Evolutionary conservation across 495 filamentous ascomycete species (phyloP).

Genomic region (Peziza echinospora): DNA sequence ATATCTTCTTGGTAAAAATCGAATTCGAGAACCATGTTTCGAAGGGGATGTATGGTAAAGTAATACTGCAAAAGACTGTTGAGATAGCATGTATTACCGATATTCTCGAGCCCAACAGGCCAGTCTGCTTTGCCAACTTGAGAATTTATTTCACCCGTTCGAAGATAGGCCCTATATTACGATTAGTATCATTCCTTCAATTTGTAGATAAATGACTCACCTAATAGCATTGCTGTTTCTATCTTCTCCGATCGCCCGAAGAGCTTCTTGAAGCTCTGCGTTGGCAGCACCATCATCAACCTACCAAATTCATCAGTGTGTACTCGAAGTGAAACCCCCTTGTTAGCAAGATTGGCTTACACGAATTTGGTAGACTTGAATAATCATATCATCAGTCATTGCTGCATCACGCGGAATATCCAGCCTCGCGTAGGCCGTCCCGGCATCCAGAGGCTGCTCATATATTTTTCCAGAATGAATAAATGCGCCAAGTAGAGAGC

Average conservation of each 20-base stretch:
- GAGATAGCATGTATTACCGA: constrained; percentile 93
- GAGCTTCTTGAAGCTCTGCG: constrained; percentile 10
- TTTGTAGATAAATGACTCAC: background rate
- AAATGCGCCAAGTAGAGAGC: constrained; percentile 9
- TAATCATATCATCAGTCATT: constrained; percentile 14
- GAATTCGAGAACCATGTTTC: constrained; percentile 56
- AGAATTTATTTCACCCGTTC: background rate
- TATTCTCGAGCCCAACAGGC: constrained; percentile 74
- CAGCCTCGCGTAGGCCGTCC: constrained; percentile 11
- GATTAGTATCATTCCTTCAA: background rate
- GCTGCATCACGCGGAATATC: constrained; percentile 11
- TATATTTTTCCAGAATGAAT: constrained; percentile 12
- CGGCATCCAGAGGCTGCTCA: constrained; percentile 13
- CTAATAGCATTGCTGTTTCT: constrained; percentile 12
- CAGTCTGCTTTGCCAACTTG: constrained; percentile 23
- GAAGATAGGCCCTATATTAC: background rate
- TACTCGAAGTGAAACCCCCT: no score
- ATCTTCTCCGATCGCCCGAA: constrained; percentile 12
- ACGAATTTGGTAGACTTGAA: constrained; percentile 13
- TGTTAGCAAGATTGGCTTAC: constrained; percentile 6
- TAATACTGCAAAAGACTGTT: constrained; percentile 94
- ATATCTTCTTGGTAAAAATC: constrained; percentile 39
- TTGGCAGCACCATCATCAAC: constrained; percentile 10
- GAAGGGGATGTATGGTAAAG: constrained; percentile 64
- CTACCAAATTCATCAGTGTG: constrained; percentile 3